Evolutionary conservation across 345 rosid genomes (phyloP).

Genomic region (Cardamine resedifolia): DNA sequence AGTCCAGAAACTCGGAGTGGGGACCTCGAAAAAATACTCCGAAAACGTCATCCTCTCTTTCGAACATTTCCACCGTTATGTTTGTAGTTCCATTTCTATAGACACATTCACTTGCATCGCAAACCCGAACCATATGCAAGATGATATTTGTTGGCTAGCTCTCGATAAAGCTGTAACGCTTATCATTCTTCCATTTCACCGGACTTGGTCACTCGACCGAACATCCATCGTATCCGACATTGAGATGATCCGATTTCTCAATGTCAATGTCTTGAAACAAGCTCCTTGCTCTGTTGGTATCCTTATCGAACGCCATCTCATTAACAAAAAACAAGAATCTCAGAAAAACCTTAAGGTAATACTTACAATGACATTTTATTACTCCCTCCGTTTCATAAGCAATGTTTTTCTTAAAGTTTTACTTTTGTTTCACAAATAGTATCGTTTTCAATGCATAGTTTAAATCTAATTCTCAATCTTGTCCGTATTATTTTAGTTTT

Average conservation of each 20-base stretch:
- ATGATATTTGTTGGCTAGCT: conserved; percentile 60
- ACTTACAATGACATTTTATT: background rate
- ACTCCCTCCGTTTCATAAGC: too few relatives aligned
- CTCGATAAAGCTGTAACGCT: conserved; percentile 44
- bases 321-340: conserved; percentile 16
- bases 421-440: too few relatives aligned
- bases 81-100: conserved; percentile 35
- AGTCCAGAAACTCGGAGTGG: conserved; percentile 35
- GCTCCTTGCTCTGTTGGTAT: conserved; percentile 72
- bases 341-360: conserved; percentile 25
- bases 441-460: too few relatives aligned
- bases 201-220: conserved; percentile 50
- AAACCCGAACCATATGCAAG: conserved; percentile 46
- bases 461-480: too few relatives aligned
- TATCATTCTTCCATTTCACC: conserved; percentile 63
- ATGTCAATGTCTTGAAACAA: conserved; percentile 46
- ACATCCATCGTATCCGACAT: conserved; percentile 37
- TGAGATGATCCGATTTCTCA: conserved; percentile 36
- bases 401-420: too few relatives aligned
- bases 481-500: too few relatives aligned
- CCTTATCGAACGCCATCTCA: conserved; percentile 32
- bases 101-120: conserved; percentile 42
- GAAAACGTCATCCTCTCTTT: conserved; percentile 46
- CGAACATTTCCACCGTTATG: conserved; percentile 30
- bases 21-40: conserved; percentile 18